Evolutionary conservation across 169 alveolate species (phyloP), one percentile per base, ranked within the genome.

Genomic region (Eimeria tenella): DNA sequence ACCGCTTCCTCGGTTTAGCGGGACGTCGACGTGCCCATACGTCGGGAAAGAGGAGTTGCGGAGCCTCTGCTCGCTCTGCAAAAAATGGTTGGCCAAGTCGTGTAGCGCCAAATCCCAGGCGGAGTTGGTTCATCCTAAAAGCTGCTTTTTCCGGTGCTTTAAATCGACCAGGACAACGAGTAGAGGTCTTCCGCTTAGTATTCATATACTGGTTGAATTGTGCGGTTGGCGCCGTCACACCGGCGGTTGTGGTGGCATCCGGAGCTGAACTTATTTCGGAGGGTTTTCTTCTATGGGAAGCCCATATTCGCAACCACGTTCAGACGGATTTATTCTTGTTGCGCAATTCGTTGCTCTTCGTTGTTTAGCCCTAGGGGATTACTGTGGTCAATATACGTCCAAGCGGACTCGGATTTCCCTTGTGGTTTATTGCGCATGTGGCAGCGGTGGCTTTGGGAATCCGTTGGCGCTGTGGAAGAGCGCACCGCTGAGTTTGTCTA

Each of bases 41-140:
- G 89, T 31, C 60, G 88, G 56, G 75, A 25, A 25, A 68, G 52
- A 62, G 79, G 62, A 68, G 13, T 53, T 25, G 91, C 75, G 70
- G 91, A 62, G 79, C 91, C 91, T 13, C 79, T 52, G 63, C 42
- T 62, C 21, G 91, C 91, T 62, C 91, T 84, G 79, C 91, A 49
- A 84, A 84, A 84, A 84, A 84, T 84, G 91, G 79, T 84, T 58
- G 91, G 91, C 91, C 49, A 5, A 55, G 62, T 42, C 13, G 91
- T 84, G 79, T 84, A 84, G 81, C 81, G 31, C 91, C 91, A 58
- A 62, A 49, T 84, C 91, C 91, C 91, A 31, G 15, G 91, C 63
- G 91, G 91, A 84, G 23, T 84, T 84, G 79, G 91, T 84, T 60
- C 79, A 23, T 55, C 91, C 70, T 53, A 60, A 17, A 10, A 56